Base-by-base conservation (phyloP, 305 asterid genomes). In the Ajuga reptans region DNA sequence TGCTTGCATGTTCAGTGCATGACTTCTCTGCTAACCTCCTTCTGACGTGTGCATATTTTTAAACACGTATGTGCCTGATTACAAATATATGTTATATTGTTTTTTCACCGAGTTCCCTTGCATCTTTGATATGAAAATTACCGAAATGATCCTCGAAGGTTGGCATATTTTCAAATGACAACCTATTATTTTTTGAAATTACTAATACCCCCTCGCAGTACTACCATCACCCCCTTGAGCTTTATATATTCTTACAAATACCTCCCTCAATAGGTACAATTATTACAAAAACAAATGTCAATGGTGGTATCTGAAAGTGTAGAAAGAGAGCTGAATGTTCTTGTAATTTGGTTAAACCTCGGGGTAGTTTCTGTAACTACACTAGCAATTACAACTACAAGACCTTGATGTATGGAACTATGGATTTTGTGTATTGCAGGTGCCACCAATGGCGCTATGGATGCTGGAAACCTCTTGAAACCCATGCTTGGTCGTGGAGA, bases 401-500 rank as follows among this genome's bases (percentile, higher is more conserved):
- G 27, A 1, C 2, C 27, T 21, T 21, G 27, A 21, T 21, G 27
- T 21, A 21, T 21, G 27, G 27, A 2, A 21, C 21, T 34, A 52
- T 17, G 37, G 11, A 51, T 41, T 61, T 52, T 59, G 33, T 76
- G 66, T 55, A 43, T 58, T 66, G 27, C 79, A 91, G 99, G 97
- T 78, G 99, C 97, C 58, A 81, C 87, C 12, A 85, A 75, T 80
- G 98, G 99, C 71, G 96, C 96, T 46, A 78, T 91, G 96, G 99
- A 91, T 85, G 99, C 99, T 69, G 99, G 96, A 59, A 93, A 93
- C 82, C 87, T 93, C 37, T 82, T 89, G 66, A 93, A 91, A 77
- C 99, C 99, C 51, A 91, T 91, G 99, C 96, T 94, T 75, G 99
- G 99, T 64, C 93, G 98, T 53, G 99, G 98, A 43, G 98, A 93